These are phyloP conservation scores for Scheffersomyces lignosus DNA, from an alignment of 805 yeast species.

Conservation along the genomic window DNA sequence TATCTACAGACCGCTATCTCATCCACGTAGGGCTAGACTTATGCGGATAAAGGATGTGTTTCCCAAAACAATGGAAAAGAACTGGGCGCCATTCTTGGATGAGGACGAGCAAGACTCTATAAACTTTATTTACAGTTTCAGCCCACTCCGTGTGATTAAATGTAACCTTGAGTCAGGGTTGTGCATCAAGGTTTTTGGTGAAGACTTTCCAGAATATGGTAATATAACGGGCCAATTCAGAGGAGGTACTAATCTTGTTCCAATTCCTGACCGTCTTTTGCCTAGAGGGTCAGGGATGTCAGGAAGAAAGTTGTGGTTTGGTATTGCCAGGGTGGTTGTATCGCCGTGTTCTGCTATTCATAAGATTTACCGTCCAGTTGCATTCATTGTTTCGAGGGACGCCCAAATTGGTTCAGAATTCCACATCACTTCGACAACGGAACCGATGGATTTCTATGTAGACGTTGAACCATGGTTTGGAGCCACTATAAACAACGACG, in stretches of 20 bases:
- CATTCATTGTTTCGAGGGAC: too few species aligned
- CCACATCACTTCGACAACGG: too few species aligned
- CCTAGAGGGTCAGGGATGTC: background rate
- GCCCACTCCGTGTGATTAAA: background rate
- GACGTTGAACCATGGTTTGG: too few species aligned
- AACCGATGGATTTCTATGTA: too few species aligned
- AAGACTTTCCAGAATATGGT: background rate
- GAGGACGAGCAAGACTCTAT: background rate
- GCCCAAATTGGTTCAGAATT: too few species aligned
- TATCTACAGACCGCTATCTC: too few species aligned
- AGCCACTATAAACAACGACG: too few species aligned
- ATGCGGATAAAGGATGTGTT: too few species aligned
- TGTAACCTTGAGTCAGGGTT: background rate
- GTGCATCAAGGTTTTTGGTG: background rate
- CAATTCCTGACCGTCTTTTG: background rate
- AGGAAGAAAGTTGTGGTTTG: background rate
- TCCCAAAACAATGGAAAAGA: conserved; percentile 1
- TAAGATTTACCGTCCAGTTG: too few species aligned
- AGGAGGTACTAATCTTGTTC: background rate
- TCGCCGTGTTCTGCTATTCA: too few species aligned
- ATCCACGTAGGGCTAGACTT: too few species aligned
- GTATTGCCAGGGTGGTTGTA: too few species aligned
- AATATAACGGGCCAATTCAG: background rate
- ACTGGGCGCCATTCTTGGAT: conserved; percentile 1
- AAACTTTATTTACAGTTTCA: background rate